phyloP scores from a whole-genome alignment of 495 filamentous ascomycete species.

The Penicillium ochrochloron region DNA sequence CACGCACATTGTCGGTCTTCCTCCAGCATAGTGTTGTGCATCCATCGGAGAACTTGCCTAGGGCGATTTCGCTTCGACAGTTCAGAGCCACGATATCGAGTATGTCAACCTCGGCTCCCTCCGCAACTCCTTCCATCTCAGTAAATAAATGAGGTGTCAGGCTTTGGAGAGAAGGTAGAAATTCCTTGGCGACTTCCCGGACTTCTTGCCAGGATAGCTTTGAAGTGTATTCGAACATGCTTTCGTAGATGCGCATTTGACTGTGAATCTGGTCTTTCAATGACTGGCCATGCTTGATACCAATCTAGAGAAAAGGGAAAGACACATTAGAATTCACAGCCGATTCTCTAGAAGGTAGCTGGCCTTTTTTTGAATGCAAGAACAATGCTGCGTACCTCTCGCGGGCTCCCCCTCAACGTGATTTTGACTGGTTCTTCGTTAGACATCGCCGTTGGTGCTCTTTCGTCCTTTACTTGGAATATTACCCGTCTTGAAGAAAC shows the following conservation, averaged over 20 bases:
- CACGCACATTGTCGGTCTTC: slow-evolving; percentile 38
- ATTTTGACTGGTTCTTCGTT: slow-evolving; percentile 28
- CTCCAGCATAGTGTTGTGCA: slow-evolving; percentile 65
- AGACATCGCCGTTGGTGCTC: not conserved
- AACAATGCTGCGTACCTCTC: slow-evolving; percentile 30
- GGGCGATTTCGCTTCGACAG: slow-evolving; percentile 68
- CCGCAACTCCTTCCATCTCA: slow-evolving; percentile 64
- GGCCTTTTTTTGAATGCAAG: not conserved
- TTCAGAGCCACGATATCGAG: slow-evolving; percentile 68
- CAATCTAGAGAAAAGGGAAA: slow-evolving; percentile 45
- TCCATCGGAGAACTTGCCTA: slow-evolving; percentile 66
- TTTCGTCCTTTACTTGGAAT: not conserved
- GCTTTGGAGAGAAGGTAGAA: slow-evolving; percentile 42
- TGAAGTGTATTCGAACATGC: slow-evolving; percentile 54
- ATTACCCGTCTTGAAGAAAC: not conserved
- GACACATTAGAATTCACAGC: not conserved
- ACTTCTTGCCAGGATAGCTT: slow-evolving; percentile 56
- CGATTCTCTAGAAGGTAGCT: not conserved
- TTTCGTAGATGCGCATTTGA: slow-evolving; percentile 56
- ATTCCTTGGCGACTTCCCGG: slow-evolving; percentile 47
- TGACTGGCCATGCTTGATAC: slow-evolving; percentile 54
- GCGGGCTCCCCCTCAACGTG: slow-evolving; percentile 30
- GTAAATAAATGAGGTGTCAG: slow-evolving; percentile 51
- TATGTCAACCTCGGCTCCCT: slow-evolving; percentile 57
- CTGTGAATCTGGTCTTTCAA: slow-evolving; percentile 50